Conservation (phyloP, 2,329 filamentous ascomycete genomes). For the Zarea fungicola region DNA sequence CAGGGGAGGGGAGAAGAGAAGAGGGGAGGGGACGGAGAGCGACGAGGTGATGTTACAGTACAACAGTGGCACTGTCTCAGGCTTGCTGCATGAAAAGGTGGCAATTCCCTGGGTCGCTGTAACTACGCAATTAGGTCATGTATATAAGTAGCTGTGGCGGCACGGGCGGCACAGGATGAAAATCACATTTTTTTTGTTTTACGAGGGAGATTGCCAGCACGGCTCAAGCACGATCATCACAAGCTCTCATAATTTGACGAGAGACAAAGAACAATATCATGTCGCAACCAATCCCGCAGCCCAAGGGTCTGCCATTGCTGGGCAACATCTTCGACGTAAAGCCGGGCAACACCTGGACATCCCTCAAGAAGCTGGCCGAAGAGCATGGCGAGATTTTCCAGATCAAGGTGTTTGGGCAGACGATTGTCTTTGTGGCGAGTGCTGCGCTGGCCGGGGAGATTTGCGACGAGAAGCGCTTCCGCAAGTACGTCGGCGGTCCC, state of each 20-base stretch:
- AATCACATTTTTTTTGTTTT: too few relatives aligned
- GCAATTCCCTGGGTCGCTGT: conserved; percentile 1
- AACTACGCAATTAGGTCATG: too few relatives aligned
- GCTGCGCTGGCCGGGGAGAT: conserved; percentile 43
- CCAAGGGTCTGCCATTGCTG: conserved; percentile 29
- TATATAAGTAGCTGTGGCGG: too few relatives aligned
- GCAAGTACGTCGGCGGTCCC: conserved; percentile 49
- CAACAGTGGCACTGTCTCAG: conserved; percentile 2
- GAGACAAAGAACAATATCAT: conserved; percentile 16
- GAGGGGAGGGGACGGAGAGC: not conserved
- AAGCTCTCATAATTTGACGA: not conserved
- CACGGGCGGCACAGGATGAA: too few relatives aligned
- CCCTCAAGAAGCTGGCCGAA: conserved; percentile 30
- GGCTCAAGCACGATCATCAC: too few relatives aligned
- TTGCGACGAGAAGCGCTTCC: conserved; percentile 49
- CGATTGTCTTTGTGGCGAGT: conserved; percentile 41
- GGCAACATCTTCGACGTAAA: conserved; percentile 33
- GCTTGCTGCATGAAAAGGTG: not conserved
- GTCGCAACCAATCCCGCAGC: conserved; percentile 31
- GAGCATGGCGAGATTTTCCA: conserved; percentile 35
- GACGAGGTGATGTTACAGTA: not conserved
- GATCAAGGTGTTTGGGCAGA: conserved; percentile 29
- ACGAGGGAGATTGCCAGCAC: too few relatives aligned
- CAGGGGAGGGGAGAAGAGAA: not conserved
- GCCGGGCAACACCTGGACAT: conserved; percentile 31